Conservation (phyloP, 1,284 basidiomycete species). For the Pseudozyma flocculosa region DNA sequence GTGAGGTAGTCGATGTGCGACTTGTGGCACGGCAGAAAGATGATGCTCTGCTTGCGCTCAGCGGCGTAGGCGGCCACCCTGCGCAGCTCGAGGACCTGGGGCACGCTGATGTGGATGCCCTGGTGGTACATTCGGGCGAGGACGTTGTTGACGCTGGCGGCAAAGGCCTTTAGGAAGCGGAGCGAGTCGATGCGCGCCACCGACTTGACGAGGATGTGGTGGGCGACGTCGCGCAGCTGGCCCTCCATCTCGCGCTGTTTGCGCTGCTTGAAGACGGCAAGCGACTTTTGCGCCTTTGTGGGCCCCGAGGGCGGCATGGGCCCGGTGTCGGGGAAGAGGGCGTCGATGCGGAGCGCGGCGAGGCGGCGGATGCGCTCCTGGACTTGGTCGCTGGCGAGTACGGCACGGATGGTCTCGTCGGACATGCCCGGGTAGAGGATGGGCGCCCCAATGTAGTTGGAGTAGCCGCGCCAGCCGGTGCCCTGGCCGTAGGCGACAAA, state of each 20-base stretch:
- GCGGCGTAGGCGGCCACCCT: constrained; percentile 53
- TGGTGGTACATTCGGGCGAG: constrained; percentile 57
- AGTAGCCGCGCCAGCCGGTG: constrained; percentile 50
- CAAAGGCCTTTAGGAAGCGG: constrained; percentile 38
- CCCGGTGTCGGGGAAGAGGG: constrained; percentile 25
- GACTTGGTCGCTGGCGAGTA: constrained; percentile 45
- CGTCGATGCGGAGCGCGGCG: constrained; percentile 33
- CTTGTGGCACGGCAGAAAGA: constrained; percentile 59
- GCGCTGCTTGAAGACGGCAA: constrained; percentile 34
- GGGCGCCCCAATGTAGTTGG: constrained; percentile 49
- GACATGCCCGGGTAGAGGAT: constrained; percentile 48
- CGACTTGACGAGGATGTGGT: constrained; percentile 34
- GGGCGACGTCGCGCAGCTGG: constrained; percentile 43
- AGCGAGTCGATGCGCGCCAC: constrained; percentile 47
- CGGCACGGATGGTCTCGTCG: constrained; percentile 36
- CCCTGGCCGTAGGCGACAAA: constrained; percentile 50
- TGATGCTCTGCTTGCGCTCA: constrained; percentile 53
- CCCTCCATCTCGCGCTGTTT: constrained; percentile 45
- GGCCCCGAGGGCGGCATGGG: constrained; percentile 15
- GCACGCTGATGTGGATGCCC: constrained; percentile 52
- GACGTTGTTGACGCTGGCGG: constrained; percentile 56
- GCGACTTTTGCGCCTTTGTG: constrained; percentile 29
- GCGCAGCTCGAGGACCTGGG: constrained; percentile 50
- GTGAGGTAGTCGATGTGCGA: constrained; percentile 57
- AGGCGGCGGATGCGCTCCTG: constrained; percentile 40